Percentiles rank a stretch among this genome's conserved stretches.
These are phyloP conservation scores for Cystobasidiaceae sp. DNA, from an alignment of 1,284 basidiomycete species.

Conservation along the genomic window DNA sequence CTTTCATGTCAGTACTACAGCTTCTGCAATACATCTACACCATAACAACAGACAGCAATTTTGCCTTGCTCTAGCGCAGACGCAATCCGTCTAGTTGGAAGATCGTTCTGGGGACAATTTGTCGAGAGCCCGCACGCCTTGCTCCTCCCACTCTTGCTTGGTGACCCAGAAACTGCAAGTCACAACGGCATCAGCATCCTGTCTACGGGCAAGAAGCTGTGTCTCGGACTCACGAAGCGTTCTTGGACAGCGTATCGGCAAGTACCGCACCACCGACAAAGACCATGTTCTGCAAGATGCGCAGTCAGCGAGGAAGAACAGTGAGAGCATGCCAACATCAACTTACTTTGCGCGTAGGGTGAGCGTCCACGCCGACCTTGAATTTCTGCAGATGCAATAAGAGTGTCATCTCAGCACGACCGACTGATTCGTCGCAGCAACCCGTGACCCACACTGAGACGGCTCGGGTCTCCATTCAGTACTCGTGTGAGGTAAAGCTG, in stretches of 20 bases:
- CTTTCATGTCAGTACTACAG: too few species aligned
- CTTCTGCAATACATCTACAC: too few species aligned
- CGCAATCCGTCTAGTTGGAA: too few species aligned
- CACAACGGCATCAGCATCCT: not conserved
- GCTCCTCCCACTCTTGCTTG: constrained; percentile 86
- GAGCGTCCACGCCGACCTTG: constrained; percentile 97
- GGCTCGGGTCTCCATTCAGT: constrained; percentile 72
- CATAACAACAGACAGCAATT: too few species aligned
- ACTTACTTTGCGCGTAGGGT: constrained; percentile 78
- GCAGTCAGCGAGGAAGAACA: not conserved
- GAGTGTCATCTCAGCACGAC: not conserved
- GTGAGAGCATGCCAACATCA: too few species aligned
- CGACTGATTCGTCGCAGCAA: not conserved
- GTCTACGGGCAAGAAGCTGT: not conserved
- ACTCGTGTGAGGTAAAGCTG: constrained; percentile 91
- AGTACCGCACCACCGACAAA: constrained; percentile 95
- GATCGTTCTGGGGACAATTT: constrained; percentile 57
- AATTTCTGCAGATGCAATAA: constrained; percentile 75
- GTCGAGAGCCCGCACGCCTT: constrained; percentile 72
- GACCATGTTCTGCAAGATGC: constrained; percentile 83
- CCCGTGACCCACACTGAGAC: constrained; percentile 68
- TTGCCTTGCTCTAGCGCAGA: too few species aligned
- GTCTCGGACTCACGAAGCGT: constrained; percentile 65
- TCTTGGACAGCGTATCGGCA: constrained; percentile 85
- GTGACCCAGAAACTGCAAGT: constrained; percentile 56